Percentiles rank a stretch among this genome's conserved stretches.
Conservation (phyloP, 2,329 filamentous ascomycete species). For the Ophiosphaerella herpotricha region DNA sequence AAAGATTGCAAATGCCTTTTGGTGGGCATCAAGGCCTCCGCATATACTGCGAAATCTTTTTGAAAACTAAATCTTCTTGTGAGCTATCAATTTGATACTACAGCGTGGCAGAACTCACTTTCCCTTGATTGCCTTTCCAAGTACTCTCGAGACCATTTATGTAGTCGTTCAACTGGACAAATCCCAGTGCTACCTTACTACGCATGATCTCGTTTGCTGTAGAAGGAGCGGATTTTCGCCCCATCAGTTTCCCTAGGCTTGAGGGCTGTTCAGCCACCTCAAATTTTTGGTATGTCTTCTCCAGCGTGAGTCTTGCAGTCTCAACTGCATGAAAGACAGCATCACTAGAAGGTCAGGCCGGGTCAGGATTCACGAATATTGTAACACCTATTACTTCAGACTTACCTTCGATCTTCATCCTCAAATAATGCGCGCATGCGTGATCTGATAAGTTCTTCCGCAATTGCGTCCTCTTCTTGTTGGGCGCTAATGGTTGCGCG, state of each 20-base stretch:
- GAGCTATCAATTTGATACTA: background rate
- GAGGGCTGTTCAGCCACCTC: background rate
- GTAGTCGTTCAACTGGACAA: background rate
- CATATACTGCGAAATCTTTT: constrained; percentile 7
- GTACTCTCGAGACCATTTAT: background rate
- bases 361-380: background rate
- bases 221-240: background rate
- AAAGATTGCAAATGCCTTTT: constrained; percentile 6
- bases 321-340: constrained; percentile 1
- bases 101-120: background rate
- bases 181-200: background rate
- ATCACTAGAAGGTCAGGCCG: background rate
- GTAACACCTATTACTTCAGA: background rate
- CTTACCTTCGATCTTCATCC: background rate
- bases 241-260: background rate
- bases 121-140: constrained; percentile 6
- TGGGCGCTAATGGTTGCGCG: constrained; percentile 1
- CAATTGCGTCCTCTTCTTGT: background rate
- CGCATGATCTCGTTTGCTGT: background rate
- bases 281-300: background rate
- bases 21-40: constrained; percentile 7
- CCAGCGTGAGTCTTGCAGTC: background rate
- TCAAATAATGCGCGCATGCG: background rate
- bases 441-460: background rate
- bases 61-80: background rate